These are phyloP conservation scores for Leishmania braziliensis DNA, from an alignment of 208 protist species.

Conservation along the genomic window DNA sequence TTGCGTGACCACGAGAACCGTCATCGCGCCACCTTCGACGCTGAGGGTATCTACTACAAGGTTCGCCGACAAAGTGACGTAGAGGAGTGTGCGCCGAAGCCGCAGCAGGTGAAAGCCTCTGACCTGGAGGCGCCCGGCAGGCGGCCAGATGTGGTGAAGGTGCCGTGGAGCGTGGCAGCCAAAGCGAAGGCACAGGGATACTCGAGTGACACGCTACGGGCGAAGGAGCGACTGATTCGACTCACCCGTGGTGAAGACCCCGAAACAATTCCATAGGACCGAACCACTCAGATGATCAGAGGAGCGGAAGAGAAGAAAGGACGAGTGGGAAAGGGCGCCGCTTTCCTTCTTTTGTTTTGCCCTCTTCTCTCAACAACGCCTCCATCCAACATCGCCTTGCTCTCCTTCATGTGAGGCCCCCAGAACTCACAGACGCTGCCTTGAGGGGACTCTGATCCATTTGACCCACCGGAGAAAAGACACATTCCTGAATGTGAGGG, in stretches of 20 bases:
- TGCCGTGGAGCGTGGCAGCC: conserved; percentile 81
- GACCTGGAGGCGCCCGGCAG: conserved; percentile 39
- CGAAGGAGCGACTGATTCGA: conserved; percentile 84
- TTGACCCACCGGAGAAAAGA: not conserved
- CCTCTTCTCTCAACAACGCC: not conserved
- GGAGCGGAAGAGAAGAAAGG: not conserved
- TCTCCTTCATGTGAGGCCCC: no score
- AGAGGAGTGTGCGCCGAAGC: conserved; percentile 59
- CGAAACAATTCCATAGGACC: conserved; percentile 68
- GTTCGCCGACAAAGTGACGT: conserved; percentile 58
- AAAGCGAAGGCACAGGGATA: conserved; percentile 71
- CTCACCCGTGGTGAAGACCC: conserved; percentile 88
- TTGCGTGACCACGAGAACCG: conserved; percentile 77
- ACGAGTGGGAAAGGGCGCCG: not conserved
- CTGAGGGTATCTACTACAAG: conserved; percentile 87
- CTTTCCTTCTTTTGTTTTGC: not conserved
- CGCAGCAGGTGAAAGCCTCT: conserved; percentile 63
- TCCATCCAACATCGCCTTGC: not conserved
- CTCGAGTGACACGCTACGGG: conserved; percentile 70
- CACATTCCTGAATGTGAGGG: not conserved
- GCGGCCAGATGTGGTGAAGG: conserved; percentile 74
- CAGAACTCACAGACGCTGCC: not conserved
- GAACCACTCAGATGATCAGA: not conserved
- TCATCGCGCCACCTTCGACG: conserved; percentile 84
- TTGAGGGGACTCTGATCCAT: not conserved